These are phyloP conservation scores for Oxyria digyna DNA, from an alignment of 148 eudicot species.

Conservation along the genomic window DNA sequence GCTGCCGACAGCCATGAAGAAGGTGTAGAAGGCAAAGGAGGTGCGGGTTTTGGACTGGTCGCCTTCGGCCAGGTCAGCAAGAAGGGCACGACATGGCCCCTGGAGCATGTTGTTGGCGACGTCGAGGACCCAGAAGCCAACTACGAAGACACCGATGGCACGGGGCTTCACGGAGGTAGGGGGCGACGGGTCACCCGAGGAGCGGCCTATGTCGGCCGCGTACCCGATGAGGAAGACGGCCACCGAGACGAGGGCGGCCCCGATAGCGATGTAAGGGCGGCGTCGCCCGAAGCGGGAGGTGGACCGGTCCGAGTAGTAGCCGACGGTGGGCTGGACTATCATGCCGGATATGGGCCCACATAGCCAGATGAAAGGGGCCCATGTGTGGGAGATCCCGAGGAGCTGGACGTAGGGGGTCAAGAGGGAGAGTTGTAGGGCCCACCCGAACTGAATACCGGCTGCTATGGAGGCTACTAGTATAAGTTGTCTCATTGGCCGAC, in stretches of 20 bases:
- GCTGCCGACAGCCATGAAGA: constrained; percentile 49
- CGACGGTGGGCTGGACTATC: constrained; percentile 42
- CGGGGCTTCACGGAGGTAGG: constrained; percentile 18
- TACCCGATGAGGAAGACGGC: constrained; percentile 39
- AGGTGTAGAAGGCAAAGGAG: constrained; percentile 30
- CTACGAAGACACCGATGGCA: constrained; percentile 33
- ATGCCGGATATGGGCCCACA: constrained; percentile 49
- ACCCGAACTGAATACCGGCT: constrained; percentile 43
- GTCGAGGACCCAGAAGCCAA: constrained; percentile 49
- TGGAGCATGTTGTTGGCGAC: constrained; percentile 47
- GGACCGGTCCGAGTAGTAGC: constrained; percentile 36
- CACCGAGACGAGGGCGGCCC: constrained; percentile 23
- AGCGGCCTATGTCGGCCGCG: constrained; percentile 37
- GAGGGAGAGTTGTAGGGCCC: constrained; percentile 43
- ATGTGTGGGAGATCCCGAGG: constrained; percentile 33
- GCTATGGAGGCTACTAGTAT: constrained; percentile 38
- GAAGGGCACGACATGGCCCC: constrained; percentile 41
- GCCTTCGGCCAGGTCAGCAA: constrained; percentile 31
- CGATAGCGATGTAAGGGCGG: constrained; percentile 34
- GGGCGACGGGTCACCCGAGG: constrained; percentile 20
- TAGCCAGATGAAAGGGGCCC: constrained; percentile 44
- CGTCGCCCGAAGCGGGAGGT: constrained; percentile 38
- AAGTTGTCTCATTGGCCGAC: constrained; percentile 19
- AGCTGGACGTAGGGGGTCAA: constrained; percentile 45
- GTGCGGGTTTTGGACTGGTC: constrained; percentile 23